phyloP scores from a whole-genome alignment of 768 basidiomycete genomes.

The Suillus americanus region DNA sequence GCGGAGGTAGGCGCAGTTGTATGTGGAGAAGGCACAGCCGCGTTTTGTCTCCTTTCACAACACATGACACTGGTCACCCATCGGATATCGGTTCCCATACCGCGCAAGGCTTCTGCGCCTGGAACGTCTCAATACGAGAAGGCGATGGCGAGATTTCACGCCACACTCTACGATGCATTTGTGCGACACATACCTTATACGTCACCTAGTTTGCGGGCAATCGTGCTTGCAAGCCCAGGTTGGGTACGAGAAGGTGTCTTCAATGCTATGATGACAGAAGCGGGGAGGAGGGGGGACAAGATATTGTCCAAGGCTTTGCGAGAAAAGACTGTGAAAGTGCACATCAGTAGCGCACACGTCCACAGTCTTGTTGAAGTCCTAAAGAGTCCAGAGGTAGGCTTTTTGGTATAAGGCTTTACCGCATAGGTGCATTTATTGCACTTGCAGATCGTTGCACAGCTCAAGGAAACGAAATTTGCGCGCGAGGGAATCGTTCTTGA shows the following conservation, averaged over 20 bases:
- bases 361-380: constrained; percentile 94
- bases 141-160: constrained; percentile 81
- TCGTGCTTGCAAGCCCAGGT: constrained; percentile 96
- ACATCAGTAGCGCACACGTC: constrained; percentile 91
- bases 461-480: constrained; percentile 97
- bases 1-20: constrained; percentile 97
- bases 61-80: constrained; percentile 96
- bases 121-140: constrained; percentile 89
- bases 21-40: constrained; percentile 93
- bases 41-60: constrained; percentile 92
- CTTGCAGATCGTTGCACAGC: constrained; percentile 62
- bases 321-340: constrained; percentile 88
- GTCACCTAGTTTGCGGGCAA: constrained; percentile 71
- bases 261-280: constrained; percentile 82
- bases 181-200: constrained; percentile 87
- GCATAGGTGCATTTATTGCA: constrained; percentile 1
- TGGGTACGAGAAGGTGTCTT: constrained; percentile 91
- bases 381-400: constrained; percentile 85
- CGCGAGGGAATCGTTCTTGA: constrained; percentile 90
- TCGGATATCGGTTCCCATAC: constrained; percentile 84
- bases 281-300: constrained; percentile 80
- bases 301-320: constrained; percentile 68
- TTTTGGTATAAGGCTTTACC: not conserved
- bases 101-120: constrained; percentile 84
- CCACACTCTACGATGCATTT: constrained; percentile 83